Percentiles rank a stretch among this genome's conserved stretches.
Conservation (phyloP, 768 basidiomycete species). For the Pulveroboletus ravenelii region DNA sequence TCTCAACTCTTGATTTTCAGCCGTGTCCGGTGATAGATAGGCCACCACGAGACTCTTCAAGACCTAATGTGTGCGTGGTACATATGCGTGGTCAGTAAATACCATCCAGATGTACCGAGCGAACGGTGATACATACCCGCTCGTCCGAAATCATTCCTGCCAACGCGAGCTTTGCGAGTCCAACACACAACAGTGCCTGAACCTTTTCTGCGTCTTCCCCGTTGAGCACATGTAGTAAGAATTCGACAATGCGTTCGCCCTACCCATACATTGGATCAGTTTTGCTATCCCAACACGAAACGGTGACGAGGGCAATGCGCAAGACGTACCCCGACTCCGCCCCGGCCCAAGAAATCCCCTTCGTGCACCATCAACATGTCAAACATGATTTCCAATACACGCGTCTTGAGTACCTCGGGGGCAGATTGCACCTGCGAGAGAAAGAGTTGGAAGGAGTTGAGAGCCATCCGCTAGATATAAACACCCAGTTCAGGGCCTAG, state of each 20-base stretch:
- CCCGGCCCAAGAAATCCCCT: constrained; percentile 51
- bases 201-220: constrained; percentile 57
- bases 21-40: constrained; percentile 79
- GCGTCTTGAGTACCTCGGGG: constrained; percentile 60
- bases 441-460: constrained; percentile 74
- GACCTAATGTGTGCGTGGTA: constrained; percentile 41
- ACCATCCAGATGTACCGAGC: background rate
- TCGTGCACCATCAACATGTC: constrained; percentile 87
- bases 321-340: constrained; percentile 31
- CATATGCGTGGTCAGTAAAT: background rate
- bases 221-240: constrained; percentile 51
- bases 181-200: constrained; percentile 69
- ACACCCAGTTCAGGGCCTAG: background rate
- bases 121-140: constrained; percentile 42
- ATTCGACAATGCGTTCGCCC: constrained; percentile 61
- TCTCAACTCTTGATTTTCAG: constrained; percentile 74
- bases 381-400: constrained; percentile 75
- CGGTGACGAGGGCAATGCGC: background rate
- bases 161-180: constrained; percentile 82
- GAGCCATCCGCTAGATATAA: constrained; percentile 33
- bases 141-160: constrained; percentile 71
- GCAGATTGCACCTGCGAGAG: constrained; percentile 63
- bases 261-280: constrained; percentile 14
- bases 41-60: constrained; percentile 47
- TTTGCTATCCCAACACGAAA: background rate